Conservation (phyloP, 2,329 filamentous ascomycete genomes). For the Ascochyta fabae region DNA sequence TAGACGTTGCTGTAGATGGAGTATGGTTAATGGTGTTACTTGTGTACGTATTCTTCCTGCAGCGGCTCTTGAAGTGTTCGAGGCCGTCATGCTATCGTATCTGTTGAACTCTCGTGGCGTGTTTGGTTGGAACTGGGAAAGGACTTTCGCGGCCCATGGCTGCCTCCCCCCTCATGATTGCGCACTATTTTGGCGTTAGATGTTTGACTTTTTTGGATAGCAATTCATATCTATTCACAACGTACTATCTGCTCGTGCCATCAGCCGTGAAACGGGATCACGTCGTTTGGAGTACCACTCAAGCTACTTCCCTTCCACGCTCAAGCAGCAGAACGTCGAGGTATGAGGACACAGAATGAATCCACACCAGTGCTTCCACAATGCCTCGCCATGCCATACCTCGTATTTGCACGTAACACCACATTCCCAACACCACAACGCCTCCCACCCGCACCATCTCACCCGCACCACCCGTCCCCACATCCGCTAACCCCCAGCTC, state of each 20-base stretch:
- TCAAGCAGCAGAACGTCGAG: too few relatives aligned
- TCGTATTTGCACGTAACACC: too few relatives aligned
- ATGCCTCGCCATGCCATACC: too few relatives aligned
- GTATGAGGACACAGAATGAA: too few relatives aligned
- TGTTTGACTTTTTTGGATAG: slow-evolving; percentile 1
- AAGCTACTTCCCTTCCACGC: too few relatives aligned
- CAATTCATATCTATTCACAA: slow-evolving; percentile 12
- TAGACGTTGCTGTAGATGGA: slow-evolving; percentile 1
- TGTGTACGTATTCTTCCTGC: slow-evolving; percentile 15
- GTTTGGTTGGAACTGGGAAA: neutral
- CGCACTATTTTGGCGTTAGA: slow-evolving; percentile 3
- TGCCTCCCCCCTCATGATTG: slow-evolving; percentile 5
- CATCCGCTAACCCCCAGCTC: too few relatives aligned
- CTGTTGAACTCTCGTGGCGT: neutral
- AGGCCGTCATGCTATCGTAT: slow-evolving; percentile 11
- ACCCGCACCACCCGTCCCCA: too few relatives aligned
- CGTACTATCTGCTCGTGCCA: neutral
- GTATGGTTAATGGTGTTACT: neutral
- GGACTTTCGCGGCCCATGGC: slow-evolving; percentile 8
- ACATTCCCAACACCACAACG: too few relatives aligned
- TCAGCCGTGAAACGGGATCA: neutral
- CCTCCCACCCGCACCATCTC: too few relatives aligned
- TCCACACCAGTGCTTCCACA: too few relatives aligned
- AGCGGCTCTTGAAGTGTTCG: slow-evolving; percentile 18
- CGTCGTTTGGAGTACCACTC: too few relatives aligned